Conservation (phyloP, 2,329 filamentous ascomycete genomes). For the Pseudogymnoascus sp. region DNA sequence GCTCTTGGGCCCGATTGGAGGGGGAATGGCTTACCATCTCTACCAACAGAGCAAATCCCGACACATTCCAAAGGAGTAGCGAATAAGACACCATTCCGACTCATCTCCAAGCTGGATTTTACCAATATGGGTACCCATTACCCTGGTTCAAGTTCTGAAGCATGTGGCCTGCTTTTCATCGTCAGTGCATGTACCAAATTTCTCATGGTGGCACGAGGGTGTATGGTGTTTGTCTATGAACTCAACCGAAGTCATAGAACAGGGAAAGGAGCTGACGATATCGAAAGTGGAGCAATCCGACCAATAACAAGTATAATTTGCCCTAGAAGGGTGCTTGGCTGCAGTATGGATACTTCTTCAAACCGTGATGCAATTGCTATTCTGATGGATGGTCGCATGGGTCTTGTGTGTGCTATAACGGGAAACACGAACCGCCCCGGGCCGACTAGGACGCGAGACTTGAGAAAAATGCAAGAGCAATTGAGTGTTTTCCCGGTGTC, state of each 20-base stretch:
- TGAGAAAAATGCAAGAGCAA: slow-evolving; percentile 3
- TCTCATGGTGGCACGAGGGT: slow-evolving; percentile 47
- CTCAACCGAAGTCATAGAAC: slow-evolving; percentile 21
- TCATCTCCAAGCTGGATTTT: slow-evolving; percentile 34
- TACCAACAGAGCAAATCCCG: not conserved
- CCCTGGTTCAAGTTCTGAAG: slow-evolving; percentile 18
- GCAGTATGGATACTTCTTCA: slow-evolving; percentile 57
- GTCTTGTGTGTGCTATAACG: slow-evolving; percentile 52
- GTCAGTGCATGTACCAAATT: slow-evolving; percentile 54
- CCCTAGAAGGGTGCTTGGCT: slow-evolving; percentile 49
- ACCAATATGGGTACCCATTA: slow-evolving; percentile 28
- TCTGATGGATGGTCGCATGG: slow-evolving; percentile 53
- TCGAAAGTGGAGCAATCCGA: slow-evolving; percentile 27
- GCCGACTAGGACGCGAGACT: not conserved
- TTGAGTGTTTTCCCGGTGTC: not conserved
- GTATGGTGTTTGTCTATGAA: slow-evolving; percentile 50
- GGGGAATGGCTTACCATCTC: slow-evolving; percentile 22
- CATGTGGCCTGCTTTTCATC: slow-evolving; percentile 23
- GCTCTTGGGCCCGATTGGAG: slow-evolving; percentile 28
- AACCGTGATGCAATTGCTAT: slow-evolving; percentile 50
- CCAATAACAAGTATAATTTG: slow-evolving; percentile 50
- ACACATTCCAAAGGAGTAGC: not conserved
- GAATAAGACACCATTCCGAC: slow-evolving; percentile 26
- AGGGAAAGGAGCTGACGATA: not conserved
- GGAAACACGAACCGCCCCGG: slow-evolving; percentile 19